Evolutionary conservation across 352 stramenopile genomes (phyloP).

Genomic region (Pythium coloratum): DNA sequence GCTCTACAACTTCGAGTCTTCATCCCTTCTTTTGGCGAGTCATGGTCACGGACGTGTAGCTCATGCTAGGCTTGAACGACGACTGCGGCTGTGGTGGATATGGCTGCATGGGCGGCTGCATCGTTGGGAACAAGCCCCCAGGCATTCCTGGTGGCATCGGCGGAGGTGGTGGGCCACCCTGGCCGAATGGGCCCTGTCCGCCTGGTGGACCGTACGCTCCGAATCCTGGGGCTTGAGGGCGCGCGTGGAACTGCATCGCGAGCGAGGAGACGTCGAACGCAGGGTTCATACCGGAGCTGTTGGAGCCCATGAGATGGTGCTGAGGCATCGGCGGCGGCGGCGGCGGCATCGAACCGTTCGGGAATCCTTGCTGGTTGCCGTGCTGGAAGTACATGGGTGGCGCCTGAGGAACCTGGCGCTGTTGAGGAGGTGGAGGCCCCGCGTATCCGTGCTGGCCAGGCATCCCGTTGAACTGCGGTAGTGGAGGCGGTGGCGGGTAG

Average conservation of each 20-base stretch:
- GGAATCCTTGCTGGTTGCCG: constrained; percentile 15
- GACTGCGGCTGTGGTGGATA: constrained; percentile 33
- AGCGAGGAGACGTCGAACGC: constrained; percentile 64
- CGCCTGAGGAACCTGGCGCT: background rate
- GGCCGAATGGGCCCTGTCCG: constrained; percentile 15
- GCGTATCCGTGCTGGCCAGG: constrained; percentile 14
- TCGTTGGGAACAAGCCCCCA: constrained; percentile 36
- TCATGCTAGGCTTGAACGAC: constrained; percentile 77
- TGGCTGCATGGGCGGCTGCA: constrained; percentile 29
- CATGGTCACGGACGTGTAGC: constrained; percentile 71
- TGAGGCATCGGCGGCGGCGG: constrained; percentile 28
- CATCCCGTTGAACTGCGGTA: constrained; percentile 12
- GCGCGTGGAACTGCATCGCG: constrained; percentile 78
- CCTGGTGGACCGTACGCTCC: constrained; percentile 9
- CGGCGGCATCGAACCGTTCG: constrained; percentile 9
- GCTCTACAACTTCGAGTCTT: constrained; percentile 3
- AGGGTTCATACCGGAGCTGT: constrained; percentile 12
- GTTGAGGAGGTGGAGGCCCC: constrained; percentile 13
- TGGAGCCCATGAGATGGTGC: constrained; percentile 18
- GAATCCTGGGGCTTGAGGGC: constrained; percentile 20
- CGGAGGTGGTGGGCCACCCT: constrained; percentile 27
- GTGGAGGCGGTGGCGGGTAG: constrained; percentile 20
- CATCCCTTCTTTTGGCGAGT: constrained; percentile 49
- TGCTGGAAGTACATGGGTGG: constrained; percentile 17
- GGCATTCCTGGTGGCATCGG: constrained; percentile 33